These are phyloP conservation scores for Clitopilus hobsonii DNA, from an alignment of 768 basidiomycete species.

Conservation along the genomic window DNA sequence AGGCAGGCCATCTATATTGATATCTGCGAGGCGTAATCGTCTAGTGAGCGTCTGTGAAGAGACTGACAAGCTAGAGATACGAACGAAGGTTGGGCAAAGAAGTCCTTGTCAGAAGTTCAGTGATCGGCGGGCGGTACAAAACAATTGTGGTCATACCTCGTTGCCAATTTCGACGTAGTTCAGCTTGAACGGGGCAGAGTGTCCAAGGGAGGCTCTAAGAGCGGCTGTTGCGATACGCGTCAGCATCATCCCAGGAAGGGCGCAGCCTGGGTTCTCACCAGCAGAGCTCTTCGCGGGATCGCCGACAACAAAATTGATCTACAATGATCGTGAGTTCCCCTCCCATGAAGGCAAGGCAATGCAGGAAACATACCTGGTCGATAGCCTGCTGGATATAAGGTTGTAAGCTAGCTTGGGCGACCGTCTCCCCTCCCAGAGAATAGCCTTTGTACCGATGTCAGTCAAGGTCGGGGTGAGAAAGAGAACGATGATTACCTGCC, in stretches of 20 bases:
- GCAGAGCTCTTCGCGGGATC: constrained; percentile 31
- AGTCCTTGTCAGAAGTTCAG: no score
- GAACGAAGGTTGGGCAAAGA: constrained; percentile 17
- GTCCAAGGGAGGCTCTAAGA: constrained; percentile 52
- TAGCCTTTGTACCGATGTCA: constrained; percentile 31
- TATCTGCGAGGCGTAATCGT: constrained; percentile 25
- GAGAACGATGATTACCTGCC: constrained; percentile 30
- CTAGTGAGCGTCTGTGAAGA: background rate
- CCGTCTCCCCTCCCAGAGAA: constrained; percentile 39
- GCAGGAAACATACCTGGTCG: constrained; percentile 29
- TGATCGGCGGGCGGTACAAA: no score
- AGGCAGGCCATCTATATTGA: constrained; percentile 41
- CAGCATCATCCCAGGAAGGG: constrained; percentile 21
- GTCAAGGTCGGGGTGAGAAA: background rate
- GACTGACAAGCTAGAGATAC: constrained; percentile 1
- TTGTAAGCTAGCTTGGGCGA: constrained; percentile 36
- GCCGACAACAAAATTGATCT: constrained; percentile 60
- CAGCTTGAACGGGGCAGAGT: constrained; percentile 46
- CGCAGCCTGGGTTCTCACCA: constrained; percentile 32
- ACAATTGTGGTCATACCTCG: constrained; percentile 43
- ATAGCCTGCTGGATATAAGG: constrained; percentile 54
- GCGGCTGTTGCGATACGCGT: constrained; percentile 30
- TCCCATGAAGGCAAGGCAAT: background rate
- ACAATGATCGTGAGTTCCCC: background rate
- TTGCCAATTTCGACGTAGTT: constrained; percentile 55